Base-by-base conservation (phyloP, 75 land plant genomes). In the Selaginella tamariscina region DNA sequence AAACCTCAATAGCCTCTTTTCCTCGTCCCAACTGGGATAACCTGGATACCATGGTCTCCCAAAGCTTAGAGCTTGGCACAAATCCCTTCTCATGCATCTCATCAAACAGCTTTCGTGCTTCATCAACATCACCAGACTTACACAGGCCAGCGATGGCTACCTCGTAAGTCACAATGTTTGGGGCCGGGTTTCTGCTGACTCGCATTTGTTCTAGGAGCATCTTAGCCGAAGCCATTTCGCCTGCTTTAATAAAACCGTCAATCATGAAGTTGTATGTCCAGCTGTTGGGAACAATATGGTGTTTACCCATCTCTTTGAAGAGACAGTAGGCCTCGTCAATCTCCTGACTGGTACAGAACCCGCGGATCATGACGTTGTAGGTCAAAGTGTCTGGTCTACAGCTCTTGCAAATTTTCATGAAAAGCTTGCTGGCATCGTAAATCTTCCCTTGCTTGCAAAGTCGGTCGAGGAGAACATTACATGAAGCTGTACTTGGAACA, bases 261-360 rank as follows among this genome's bases (percentile, higher is more conserved):
- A 39, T 39, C 49, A 39, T 39, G 49, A 39, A 39, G 49, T 39
- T 39, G 49, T 39, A 39, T 5, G 49, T 39, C 49, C 49, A 39
- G 49, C 11, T 39, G 49, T 39, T 39, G 49, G 15, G 49, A 39
- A 39, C 49, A 15, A 39, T 39, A 39, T 15, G 11, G 15, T 39
- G 11, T 39, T 39, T 39, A 15, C 5, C 15, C 49, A 39, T 39
- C 11, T 39, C 49, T 39, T 39, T 5, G 49, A 39, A 39, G 11
- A 39, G 49, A 15, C 49, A 39, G 49, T 39, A 39, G 49, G 49
- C 49, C 15, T 39, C 49, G 15, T 39, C 15, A 5, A 15, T 39
- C 5, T 39, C 49, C 15, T 15, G 11, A 15, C 15, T 39, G 49
- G 49, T 15, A 15, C 49, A 39, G 15, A 39, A 39, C 11, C 49